Evolutionary conservation across 495 filamentous ascomycete genomes (phyloP), one percentile per base, ranked within the genome.

Genomic region (Aspergillus nanangensis): DNA sequence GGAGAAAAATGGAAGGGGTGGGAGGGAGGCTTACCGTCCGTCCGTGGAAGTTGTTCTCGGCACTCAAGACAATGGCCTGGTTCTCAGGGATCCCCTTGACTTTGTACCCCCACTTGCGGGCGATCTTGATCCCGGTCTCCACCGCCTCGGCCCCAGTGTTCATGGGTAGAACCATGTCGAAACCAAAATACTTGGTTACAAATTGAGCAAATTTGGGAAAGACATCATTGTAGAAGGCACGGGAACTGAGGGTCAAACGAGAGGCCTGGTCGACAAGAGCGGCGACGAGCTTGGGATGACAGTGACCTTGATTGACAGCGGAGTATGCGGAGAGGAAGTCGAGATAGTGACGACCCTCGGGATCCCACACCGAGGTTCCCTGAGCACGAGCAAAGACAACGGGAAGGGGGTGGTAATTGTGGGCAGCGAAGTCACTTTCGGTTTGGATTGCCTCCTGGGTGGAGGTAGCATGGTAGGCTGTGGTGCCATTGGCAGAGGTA

Each of bases 81-180:
- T 86, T 86, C 57, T 87, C 74, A 2, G 88, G 83, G 31, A 98
- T 93, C 8, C 83, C 81, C 77, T 98, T 98, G 54, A 87, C 80
- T 66, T 96, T 96, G 72, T 99, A 99, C 4, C 90, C 93, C 93
- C 93, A 99, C 69, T 99, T 99, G 43, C 93, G 79, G 48, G 94
- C 92, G 68, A 99, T 84, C 77, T 99, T 99, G 63, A 99, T 83
- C 19, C 82, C 90, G 1, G 94, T 97, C 78, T 99, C 93, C 36
- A 97, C 93, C n/a, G 93, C 93, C 71, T 99, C 93, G 22, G 91
- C 93, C 38, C 93, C 93, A 8, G 93, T 99, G 72, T 97, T 97
- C 93, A 99, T 97, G 38, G 93, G 93, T 68, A 99, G 69, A 19
- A 96, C 91, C 93, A 97, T 99, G 63, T 97, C 94, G 66, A 91